These are phyloP conservation scores for Sporothrix phasma DNA, from an alignment of 2,329 filamentous ascomycete species.

Conservation along the genomic window DNA sequence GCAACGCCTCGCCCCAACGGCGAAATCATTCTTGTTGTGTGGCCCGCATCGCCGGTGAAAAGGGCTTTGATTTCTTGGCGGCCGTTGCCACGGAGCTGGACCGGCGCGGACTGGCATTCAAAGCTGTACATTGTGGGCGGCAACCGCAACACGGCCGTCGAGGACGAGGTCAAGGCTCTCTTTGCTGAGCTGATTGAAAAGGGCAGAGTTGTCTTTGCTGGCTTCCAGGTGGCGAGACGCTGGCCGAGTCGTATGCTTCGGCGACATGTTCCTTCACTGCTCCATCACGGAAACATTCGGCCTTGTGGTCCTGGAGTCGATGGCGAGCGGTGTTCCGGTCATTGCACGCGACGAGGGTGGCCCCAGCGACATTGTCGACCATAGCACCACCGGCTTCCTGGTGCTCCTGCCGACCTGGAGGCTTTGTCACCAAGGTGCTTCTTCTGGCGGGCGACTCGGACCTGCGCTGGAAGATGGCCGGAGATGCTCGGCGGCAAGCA, in stretches of 20 bases:
- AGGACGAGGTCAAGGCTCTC: slow-evolving; percentile 49
- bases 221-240: slow-evolving; percentile 51
- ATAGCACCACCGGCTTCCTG: slow-evolving; percentile 51
- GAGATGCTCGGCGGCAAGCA: slow-evolving; percentile 43
- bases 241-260: slow-evolving; percentile 57
- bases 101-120: slow-evolving; percentile 46
- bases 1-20: slow-evolving; percentile 47
- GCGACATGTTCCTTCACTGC: slow-evolving; percentile 64
- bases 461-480: slow-evolving; percentile 37
- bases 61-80: slow-evolving; percentile 59
- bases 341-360: slow-evolving; percentile 60
- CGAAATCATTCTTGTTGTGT: slow-evolving; percentile 58
- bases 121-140: slow-evolving; percentile 58
- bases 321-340: slow-evolving; percentile 61
- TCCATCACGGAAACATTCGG: slow-evolving; percentile 65
- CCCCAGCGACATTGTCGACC: slow-evolving; percentile 54
- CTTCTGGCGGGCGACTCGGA: slow-evolving; percentile 37
- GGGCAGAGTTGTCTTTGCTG: slow-evolving; percentile 54
- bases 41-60: slow-evolving; percentile 58
- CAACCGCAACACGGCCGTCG: slow-evolving; percentile 54
- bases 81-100: slow-evolving; percentile 45
- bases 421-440: slow-evolving; percentile 45
- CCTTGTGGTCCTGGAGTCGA: slow-evolving; percentile 58
- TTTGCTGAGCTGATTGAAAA: slow-evolving; percentile 40
- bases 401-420: slow-evolving; percentile 48